Conservation (phyloP, 257 asterid species). For the Plectranthus barbatus region DNA sequence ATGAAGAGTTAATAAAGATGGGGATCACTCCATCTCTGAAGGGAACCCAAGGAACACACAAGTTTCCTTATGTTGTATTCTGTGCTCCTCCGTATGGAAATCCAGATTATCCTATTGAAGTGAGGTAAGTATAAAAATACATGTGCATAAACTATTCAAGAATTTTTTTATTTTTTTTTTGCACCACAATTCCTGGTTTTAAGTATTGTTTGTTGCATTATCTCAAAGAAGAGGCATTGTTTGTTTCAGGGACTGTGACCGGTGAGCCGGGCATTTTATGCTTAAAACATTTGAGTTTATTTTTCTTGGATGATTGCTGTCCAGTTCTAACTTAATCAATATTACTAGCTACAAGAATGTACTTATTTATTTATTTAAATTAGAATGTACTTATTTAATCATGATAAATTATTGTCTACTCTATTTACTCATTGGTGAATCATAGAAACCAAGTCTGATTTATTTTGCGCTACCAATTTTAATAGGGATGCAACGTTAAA, state of each 20-base stretch:
- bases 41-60: conserved; percentile 33
- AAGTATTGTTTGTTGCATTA: not conserved
- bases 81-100: conserved; percentile 84
- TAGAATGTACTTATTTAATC: not conserved
- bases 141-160: not conserved
- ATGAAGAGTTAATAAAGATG: conserved; percentile 61
- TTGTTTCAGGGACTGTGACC: not conserved
- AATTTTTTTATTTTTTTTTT: not conserved
- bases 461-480: not conserved
- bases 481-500: conserved; percentile 75
- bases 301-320: not conserved
- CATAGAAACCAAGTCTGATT: too few relatives aligned
- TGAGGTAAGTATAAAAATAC: conserved; percentile 38
- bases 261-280: not conserved
- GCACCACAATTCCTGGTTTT: not conserved
- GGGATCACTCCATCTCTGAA: conserved; percentile 70
- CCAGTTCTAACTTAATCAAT: not conserved
- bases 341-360: too few relatives aligned
- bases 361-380: too few relatives aligned
- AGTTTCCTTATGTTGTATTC: conserved; percentile 82
- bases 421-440: too few relatives aligned
- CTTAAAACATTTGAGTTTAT: not conserved
- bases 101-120: conserved; percentile 77
- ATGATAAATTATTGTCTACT: not conserved
- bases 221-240: too few relatives aligned